Base-by-base conservation (phyloP, 2,329 filamentous ascomycete genomes). In the Teratosphaeriaceae sp. region DNA sequence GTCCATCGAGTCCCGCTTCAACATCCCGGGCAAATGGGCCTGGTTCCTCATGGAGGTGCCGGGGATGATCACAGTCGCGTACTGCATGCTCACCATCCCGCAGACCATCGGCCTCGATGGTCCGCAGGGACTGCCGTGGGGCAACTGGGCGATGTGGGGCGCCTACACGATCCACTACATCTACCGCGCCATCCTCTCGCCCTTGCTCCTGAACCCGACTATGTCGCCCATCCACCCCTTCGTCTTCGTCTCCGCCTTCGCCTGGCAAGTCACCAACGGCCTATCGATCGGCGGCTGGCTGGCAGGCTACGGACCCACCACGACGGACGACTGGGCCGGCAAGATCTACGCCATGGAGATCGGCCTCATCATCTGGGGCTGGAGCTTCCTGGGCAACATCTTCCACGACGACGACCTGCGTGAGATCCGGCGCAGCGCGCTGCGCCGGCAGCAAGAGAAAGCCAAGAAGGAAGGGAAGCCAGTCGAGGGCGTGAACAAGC, bases 1-100 rank as follows among this genome's bases (percentile, higher is more conserved):
- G 2, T 94, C 88, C 3, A 75, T 80, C 15, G 60, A 73, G 2
- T 88, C 84, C 55, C 69, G 69, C 11, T 71, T 92, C 61, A 98
- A 98, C 67, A 65, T 97, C n/a, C 86, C 89, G 1, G 92, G 92
- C 48, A 86, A 85, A 55, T 70, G 87, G 50, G 88, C 80, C 45
- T 98, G 92, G 92, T 75, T 85, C 43, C 77, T 81, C 2, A 96
- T 96, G 88, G 92, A 98, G 65, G 70, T 77, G 12, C 81, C 85
- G 0, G 88, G 87, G 13, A 82, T 88, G 58, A 57, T 88, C 24
- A 84, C 81, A 11, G 68, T 96, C 45, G 65, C 92, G 43, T 96
- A 95, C 68, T 79, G 84, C 54, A 83, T 95, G 75, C 73, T 68
- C 52, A 79, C 76, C 13, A 72, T 94, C 19, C 80, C 85, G 1